phyloP scores from a whole-genome alignment of 2,329 filamentous ascomycete species.

The Clonostachys rhizophaga region DNA sequence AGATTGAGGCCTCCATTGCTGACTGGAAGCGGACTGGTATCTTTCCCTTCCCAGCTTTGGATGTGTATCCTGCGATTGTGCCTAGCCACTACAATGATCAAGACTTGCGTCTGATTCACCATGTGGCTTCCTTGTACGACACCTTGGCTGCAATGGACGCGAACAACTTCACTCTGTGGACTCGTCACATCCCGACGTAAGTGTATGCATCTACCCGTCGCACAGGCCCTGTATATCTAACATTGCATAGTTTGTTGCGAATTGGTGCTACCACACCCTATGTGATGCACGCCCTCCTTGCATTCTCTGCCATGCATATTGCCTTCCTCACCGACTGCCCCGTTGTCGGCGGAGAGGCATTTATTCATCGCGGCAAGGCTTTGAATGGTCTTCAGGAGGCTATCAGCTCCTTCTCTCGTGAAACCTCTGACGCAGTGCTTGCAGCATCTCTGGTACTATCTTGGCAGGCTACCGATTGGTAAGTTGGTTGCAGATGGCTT shows the following conservation, averaged over 20 bases:
- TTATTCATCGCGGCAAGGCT: conserved; percentile 81
- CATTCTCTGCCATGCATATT: conserved; percentile 92
- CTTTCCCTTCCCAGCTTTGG: conserved; percentile 67
- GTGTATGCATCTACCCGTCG: conserved; percentile 23
- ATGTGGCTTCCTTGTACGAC: conserved; percentile 80
- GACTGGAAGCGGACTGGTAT: conserved; percentile 79
- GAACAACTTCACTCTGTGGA: conserved; percentile 87
- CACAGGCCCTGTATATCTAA: not conserved
- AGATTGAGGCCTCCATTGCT: conserved; percentile 76
- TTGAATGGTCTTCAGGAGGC: conserved; percentile 85
- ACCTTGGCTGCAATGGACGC: conserved; percentile 75
- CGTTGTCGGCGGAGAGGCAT: conserved; percentile 82
- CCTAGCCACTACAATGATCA: conserved; percentile 70
- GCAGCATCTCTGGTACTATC: conserved; percentile 88
- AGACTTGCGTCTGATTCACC: conserved; percentile 85
- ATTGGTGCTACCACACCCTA: conserved; percentile 79
- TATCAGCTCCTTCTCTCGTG: conserved; percentile 76
- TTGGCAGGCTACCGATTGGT: conserved; percentile 97
- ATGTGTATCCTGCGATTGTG: conserved; percentile 69
- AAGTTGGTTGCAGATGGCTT: conserved; percentile 26
- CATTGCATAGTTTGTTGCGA: conserved; percentile 44
- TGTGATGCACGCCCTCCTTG: conserved; percentile 90
- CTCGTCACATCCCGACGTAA: conserved; percentile 86
- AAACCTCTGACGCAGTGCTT: conserved; percentile 86
- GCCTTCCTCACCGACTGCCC: conserved; percentile 84